Evolutionary conservation across 345 rosid species (phyloP).

Genomic region (Eucalyptus pauciflora): DNA sequence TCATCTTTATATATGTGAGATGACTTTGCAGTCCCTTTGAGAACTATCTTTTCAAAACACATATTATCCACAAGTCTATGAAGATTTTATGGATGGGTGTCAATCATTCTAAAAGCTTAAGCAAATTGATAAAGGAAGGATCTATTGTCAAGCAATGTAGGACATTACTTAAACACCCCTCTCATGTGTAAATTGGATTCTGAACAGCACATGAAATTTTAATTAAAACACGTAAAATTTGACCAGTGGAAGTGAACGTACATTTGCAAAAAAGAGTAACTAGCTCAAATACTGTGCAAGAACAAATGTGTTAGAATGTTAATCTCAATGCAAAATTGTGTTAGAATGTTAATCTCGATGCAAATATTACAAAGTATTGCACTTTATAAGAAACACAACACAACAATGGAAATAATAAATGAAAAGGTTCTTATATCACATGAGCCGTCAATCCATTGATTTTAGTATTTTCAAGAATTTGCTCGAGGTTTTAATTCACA

Average conservation of each 20-base stretch:
- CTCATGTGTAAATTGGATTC: background rate
- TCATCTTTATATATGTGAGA: background rate
- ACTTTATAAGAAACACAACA: background rate
- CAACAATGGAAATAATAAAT: background rate
- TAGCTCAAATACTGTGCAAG: no score
- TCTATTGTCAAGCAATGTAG: background rate
- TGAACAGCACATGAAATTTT: rapidly evolving
- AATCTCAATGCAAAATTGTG: background rate
- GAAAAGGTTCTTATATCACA: no score
- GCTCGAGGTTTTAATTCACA: background rate
- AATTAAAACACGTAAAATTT: no score
- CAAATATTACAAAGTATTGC: background rate
- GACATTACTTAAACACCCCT: background rate
- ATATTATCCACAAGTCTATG: background rate
- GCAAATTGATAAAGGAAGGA: no score
- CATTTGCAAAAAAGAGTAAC: background rate
- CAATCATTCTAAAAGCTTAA: background rate
- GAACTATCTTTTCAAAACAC: background rate
- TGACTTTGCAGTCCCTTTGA: background rate
- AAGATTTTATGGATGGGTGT: no score
- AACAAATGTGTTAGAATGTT: no score
- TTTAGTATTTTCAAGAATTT: no score
- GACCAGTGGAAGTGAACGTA: background rate
- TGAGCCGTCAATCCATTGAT: background rate
- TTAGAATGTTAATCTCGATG: background rate